These are phyloP conservation scores for Lepidium africanum DNA, from an alignment of 345 rosid species.

Conservation along the genomic window DNA sequence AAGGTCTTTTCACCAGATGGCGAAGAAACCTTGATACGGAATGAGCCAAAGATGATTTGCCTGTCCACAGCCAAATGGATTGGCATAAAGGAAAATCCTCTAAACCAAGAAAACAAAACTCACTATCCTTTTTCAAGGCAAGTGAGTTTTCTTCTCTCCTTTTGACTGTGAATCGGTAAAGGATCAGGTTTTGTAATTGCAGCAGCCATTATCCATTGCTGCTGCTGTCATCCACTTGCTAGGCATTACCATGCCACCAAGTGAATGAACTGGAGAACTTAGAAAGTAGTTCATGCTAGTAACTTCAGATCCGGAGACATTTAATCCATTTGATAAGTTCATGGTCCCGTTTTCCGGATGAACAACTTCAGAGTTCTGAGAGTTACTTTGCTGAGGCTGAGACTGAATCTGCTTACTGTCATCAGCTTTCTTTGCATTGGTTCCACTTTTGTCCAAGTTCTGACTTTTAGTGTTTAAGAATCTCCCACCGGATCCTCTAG, in stretches of 20 bases:
- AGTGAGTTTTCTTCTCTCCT: neutral
- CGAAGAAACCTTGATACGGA: constrained; percentile 15
- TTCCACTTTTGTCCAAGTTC: constrained; percentile 23
- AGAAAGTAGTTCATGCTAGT: constrained; percentile 59
- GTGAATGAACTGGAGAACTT: constrained; percentile 32
- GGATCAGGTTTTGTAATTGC: constrained; percentile 52
- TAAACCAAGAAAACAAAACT: neutral
- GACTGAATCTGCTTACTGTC: neutral
- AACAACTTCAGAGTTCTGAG: constrained; percentile 73
- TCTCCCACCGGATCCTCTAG: constrained; percentile 96
- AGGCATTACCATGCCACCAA: constrained; percentile 56
- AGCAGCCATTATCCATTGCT: constrained; percentile 34
- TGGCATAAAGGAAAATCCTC: constrained; percentile 17
- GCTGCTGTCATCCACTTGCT: constrained; percentile 68
- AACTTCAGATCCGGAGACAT: constrained; percentile 61
- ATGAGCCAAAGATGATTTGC: constrained; percentile 94
- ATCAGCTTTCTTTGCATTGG: constrained; percentile 20
- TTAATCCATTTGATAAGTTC: constrained; percentile 51
- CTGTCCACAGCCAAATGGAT: constrained; percentile 52
- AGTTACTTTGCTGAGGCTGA: constrained; percentile 43
- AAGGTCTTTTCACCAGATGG: neutral
- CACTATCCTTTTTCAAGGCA: constrained; percentile 6
- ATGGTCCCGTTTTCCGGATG: constrained; percentile 61
- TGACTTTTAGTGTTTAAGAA: constrained; percentile 60
- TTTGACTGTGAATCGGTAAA: constrained; percentile 21